Conservation (phyloP, 208 protist species). For the Crithidia bombi region DNA sequence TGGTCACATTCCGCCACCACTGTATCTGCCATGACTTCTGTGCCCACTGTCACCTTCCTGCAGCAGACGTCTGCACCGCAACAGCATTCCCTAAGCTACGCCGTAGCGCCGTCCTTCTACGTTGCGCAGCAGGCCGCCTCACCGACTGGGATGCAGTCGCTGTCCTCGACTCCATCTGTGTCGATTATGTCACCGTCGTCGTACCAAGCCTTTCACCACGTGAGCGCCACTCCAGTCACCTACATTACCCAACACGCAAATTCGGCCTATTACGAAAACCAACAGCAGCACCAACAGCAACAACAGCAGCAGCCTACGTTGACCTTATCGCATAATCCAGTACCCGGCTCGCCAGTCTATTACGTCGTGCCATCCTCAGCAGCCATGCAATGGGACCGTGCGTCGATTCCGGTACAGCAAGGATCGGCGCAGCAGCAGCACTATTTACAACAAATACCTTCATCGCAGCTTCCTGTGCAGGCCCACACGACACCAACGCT, state of each 20-base stretch:
- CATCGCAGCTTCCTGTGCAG: background rate
- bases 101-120: conserved; percentile 1
- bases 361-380: conserved; percentile 7
- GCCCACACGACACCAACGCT: background rate
- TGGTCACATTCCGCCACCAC: conserved; percentile 13
- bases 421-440: background rate
- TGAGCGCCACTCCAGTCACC: background rate
- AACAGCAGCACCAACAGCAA: background rate
- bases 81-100: conserved; percentile 1
- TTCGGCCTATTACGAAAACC: background rate
- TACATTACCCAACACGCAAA: conserved; percentile 4
- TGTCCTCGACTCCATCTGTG: background rate
- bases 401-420: background rate
- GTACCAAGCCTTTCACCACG: background rate
- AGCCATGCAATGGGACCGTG: conserved; percentile 8
- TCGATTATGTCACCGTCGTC: background rate
- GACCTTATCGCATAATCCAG: background rate
- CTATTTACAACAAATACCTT: background rate
- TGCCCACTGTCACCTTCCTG: background rate
- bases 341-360: conserved; percentile 6
- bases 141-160: background rate
- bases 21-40: conserved; percentile 1
- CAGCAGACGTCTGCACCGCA: background rate
- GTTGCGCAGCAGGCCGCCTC: conserved; percentile 4
- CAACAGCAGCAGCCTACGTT: conserved; percentile 8